phyloP scores from a whole-genome alignment of 2,329 filamentous ascomycete species.

The Fusarium graminum region DNA sequence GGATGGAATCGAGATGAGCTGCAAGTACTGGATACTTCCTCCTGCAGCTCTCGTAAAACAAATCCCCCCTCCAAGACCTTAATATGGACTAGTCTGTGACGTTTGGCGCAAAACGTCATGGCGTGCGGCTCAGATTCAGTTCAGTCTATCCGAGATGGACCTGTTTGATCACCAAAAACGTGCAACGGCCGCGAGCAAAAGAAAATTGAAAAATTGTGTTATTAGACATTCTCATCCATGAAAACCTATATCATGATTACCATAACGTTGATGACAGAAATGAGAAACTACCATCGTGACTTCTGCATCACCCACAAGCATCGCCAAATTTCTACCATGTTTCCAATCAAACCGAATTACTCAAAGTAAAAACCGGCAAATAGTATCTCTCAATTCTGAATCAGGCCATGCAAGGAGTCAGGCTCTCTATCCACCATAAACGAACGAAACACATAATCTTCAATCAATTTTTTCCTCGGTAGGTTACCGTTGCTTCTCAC shows the following conservation, averaged over 20 bases:
- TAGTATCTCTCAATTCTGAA: slow-evolving; percentile 3
- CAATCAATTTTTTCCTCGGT: neutral
- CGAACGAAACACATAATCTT: slow-evolving; percentile 13
- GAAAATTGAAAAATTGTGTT: neutral
- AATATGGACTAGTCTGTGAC: slow-evolving; percentile 26
- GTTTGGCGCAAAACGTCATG: slow-evolving; percentile 41
- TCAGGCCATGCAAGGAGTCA: slow-evolving; percentile 32
- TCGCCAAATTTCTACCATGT: neutral
- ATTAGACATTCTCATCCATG: neutral
- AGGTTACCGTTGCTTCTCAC: neutral
- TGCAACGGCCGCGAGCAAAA: slow-evolving; percentile 25
- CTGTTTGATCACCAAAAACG: slow-evolving; percentile 25
- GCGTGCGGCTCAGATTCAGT: slow-evolving; percentile 41
- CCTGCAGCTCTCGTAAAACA: slow-evolving; percentile 44
- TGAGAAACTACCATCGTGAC: neutral
- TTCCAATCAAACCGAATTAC: neutral
- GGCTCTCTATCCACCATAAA: slow-evolving; percentile 36
- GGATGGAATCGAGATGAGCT: neutral
- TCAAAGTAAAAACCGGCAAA: slow-evolving; percentile 1
- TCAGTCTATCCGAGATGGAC: slow-evolving; percentile 25
- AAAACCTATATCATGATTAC: neutral
- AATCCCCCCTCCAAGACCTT: slow-evolving; percentile 6
- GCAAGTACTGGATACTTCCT: slow-evolving; percentile 33
- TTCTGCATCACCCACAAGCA: neutral
- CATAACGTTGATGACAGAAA: neutral